Evolutionary conservation across 1,284 basidiomycete species (phyloP).

Genomic region (Sporisorium scitamineum): DNA sequence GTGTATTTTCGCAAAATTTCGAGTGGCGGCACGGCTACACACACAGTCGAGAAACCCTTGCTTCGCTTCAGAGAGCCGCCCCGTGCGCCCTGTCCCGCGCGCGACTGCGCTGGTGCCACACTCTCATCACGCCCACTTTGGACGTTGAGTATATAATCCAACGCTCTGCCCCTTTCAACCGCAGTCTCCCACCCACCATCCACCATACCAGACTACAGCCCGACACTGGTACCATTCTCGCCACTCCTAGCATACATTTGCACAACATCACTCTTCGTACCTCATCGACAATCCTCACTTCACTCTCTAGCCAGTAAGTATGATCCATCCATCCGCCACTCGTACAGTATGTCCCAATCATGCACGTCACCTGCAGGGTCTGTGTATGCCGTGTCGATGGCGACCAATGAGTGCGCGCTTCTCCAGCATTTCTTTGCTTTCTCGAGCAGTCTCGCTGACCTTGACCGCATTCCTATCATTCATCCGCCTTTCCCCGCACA

Average conservation of each 20-base stretch:
- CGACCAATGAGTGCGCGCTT: conserved; percentile 18
- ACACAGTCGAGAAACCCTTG: conserved; percentile 10
- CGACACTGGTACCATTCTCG: conserved; percentile 5
- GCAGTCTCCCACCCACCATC: conserved; percentile 12
- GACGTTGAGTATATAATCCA: conserved; percentile 27
- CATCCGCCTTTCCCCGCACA: background rate
- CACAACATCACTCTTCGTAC: background rate
- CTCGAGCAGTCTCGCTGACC: background rate
- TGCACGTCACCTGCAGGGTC: conserved; percentile 42
- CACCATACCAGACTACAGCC: conserved; percentile 13
- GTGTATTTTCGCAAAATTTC: background rate
- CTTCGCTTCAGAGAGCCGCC: conserved; percentile 7
- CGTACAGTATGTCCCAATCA: conserved; percentile 3
- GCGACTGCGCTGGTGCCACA: conserved; percentile 5
- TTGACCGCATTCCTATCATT: background rate
- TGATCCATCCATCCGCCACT: conserved; percentile 30
- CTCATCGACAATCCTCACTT: background rate
- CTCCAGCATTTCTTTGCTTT: background rate
- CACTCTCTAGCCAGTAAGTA: conserved; percentile 28
- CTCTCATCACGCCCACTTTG: conserved; percentile 10
- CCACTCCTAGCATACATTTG: background rate
- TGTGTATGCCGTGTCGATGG: conserved; percentile 5
- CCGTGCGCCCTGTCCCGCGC: conserved; percentile 15
- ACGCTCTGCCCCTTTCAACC: conserved; percentile 1
- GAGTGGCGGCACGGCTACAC: conserved; percentile 12